Base-by-base conservation (phyloP, 805 yeast genomes). In the Isabelozyma gotoi region DNA sequence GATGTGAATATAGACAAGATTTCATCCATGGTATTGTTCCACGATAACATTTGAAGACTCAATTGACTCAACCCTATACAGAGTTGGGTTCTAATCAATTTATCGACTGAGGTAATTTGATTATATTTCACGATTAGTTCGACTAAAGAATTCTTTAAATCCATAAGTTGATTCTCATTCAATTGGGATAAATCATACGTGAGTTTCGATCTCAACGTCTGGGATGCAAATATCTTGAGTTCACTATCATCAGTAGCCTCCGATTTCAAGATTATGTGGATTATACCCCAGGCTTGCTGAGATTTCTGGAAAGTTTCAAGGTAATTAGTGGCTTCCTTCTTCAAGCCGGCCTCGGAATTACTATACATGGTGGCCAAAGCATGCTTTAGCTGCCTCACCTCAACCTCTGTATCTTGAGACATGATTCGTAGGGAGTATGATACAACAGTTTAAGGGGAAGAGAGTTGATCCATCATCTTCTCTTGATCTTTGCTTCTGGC, bases 231-330 rank as follows among this genome's bases (percentile, higher is more conserved):
- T 55, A 94, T 72, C 55, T 82, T 82, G 40, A 85, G 67, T 57
- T 85, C 88, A 36, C 81, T 50, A 3, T 79, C 65, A 21, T 50
- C 51, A 5, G 63, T 53, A 15, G 62, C 52, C 20, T 60, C 60
- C 31, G 52, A 52, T 19, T 53, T 51, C 24, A 90, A 72, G 1
- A 85, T 73, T 38, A 74, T 70, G 56, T 84, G 85, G 29, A 83
- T 74, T 1, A 80, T 57, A 21, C 75, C 71, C 99, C 99, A 94
- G 0, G 98, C 94, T 46, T 78, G 81, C 29, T 73, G 68, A 0
- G 91, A 82, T 60, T 90, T 85, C 64, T 94, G 97, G 65, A 94
- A 94, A 24, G 75, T 67, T 60, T 91, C 92, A 44, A 94, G 72
- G 57, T 70, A 88, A 34, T 57, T 62, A 37, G 77, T 73, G 16